A percentile compares a stretch with the other conserved stretches of the same genome.
Evolutionary conservation across 257 asterid genomes (phyloP).

Genomic region (Jacaranda copaia): DNA sequence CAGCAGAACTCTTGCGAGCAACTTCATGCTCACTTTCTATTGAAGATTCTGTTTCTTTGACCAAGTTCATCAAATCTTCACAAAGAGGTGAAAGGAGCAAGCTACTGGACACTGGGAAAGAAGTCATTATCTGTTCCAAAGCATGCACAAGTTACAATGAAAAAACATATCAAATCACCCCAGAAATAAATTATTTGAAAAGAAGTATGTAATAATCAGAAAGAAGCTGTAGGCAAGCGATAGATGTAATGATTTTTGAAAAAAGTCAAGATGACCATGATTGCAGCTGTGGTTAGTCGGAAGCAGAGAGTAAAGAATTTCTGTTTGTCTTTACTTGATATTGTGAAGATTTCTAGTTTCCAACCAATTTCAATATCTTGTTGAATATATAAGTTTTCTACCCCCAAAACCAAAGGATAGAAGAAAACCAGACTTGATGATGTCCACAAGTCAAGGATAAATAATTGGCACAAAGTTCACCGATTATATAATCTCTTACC

Average conservation of each 20-base stretch:
- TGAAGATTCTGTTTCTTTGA: conserved; percentile 46
- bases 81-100: conserved; percentile 80
- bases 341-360: no score
- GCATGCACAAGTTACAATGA: conserved; percentile 12
- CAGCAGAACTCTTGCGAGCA: conserved; percentile 49
- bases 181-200: conserved; percentile 23
- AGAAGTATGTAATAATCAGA: conserved; percentile 12
- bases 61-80: conserved; percentile 62
- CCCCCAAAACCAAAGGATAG: no score
- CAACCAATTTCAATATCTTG: no score
- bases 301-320: conserved; percentile 1
- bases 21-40: conserved; percentile 44
- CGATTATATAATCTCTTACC: not conserved
- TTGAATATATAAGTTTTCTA: no score
- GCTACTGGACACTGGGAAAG: conserved; percentile 53
- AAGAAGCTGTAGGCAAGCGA: conserved; percentile 6
- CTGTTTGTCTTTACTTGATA: no score
- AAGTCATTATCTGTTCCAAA: conserved; percentile 70
- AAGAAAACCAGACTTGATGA: not conserved
- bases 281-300: conserved; percentile 25
- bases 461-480: not conserved
- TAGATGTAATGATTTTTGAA: not conserved
- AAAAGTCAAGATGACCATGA: conserved; percentile 1
- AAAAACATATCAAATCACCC: conserved; percentile 17
- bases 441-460: not conserved